phyloP scores from a whole-genome alignment of 139 green algal species.

The Picochlorum costavermella region DNA sequence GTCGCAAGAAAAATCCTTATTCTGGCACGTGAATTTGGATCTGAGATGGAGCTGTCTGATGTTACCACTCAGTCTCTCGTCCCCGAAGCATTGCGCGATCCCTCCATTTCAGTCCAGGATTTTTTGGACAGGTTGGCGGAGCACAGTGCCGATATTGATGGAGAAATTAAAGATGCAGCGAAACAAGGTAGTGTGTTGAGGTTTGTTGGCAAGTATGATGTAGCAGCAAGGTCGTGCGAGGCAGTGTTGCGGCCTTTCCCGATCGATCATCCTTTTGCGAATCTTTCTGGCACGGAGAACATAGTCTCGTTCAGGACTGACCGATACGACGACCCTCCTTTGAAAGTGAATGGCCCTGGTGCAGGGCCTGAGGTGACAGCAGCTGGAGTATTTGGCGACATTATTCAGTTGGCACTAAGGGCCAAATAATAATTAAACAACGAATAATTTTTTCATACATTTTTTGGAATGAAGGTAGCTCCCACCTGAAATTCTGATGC shows the following conservation, averaged over 20 bases:
- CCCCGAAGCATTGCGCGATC: constrained; percentile 41
- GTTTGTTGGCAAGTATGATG: constrained; percentile 84
- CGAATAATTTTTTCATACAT: background rate
- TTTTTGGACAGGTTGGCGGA: constrained; percentile 60
- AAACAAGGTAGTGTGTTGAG: constrained; percentile 64
- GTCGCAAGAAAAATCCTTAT: constrained; percentile 81
- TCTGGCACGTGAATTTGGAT: constrained; percentile 76
- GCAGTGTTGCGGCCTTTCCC: constrained; percentile 52
- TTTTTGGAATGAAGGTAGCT: too few species aligned
- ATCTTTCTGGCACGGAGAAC: constrained; percentile 83
- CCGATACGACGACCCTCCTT: constrained; percentile 56
- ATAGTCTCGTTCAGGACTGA: constrained; percentile 78
- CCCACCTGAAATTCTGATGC: too few species aligned
- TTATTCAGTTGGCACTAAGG: constrained; percentile 61
- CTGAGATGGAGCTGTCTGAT: constrained; percentile 55
- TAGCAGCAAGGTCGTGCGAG: constrained; percentile 42
- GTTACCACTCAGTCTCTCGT: constrained; percentile 77
- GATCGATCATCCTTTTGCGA: constrained; percentile 71
- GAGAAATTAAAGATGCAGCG: constrained; percentile 48
- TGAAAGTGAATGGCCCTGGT: constrained; percentile 80
- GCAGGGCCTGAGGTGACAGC: constrained; percentile 87
- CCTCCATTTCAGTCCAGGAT: constrained; percentile 37
- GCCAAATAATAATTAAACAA: background rate
- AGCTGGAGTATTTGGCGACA: constrained; percentile 83
- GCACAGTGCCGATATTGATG: constrained; percentile 72